Base-by-base conservation (phyloP, 345 rosid species). In the Citrus sp. region DNA sequence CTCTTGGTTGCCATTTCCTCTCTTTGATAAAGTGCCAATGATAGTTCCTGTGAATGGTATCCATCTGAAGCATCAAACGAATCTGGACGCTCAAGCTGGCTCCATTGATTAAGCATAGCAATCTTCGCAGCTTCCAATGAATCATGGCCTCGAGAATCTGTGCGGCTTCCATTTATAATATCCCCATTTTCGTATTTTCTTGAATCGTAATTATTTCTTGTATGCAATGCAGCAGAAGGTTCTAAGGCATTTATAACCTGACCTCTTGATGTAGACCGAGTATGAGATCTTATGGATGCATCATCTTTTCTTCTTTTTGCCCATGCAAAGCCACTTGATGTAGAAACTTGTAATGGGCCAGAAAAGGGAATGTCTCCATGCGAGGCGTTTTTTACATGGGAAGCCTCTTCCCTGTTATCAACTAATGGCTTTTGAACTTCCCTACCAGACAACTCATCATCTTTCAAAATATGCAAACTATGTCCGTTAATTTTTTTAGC, bases 241-340 rank as follows among this genome's bases (percentile, higher is more conserved):
- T 90, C 96, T 13, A 84, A 80, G 69, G 80, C 83, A 81, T 87
- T 90, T 79, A 62, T 80, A 67, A 85, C 65, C 74, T 86, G 87
- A 80, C 95, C 87, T 87, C 89, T 89, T 46, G 98, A 93, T 66
- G 71, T 85, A 35, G 97, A 89, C 77, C 93, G 84, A 62, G 64
- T 81, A 80, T 91, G 89, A 42, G 92, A 87, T 81, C 87, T 87
- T 77, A 63, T 37, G 25, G 87, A 85, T 79, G 86, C 84, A 25
- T 91, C 91, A 74, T 89, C 94, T 78, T 87, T 96, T 81, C 82
- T 87, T 70, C 95, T 86, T 85, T 85, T 94, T 35, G 94, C 99
- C 99, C 99, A 94, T 64, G 95, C 94, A 87, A 95, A 95, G 81
- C 98, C 97, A 80, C 90, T 91, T 49, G 98, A 95, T 34, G 86